Evolutionary conservation across 352 stramenopile genomes (phyloP).

Genomic region (Blastocystis sp.): DNA sequence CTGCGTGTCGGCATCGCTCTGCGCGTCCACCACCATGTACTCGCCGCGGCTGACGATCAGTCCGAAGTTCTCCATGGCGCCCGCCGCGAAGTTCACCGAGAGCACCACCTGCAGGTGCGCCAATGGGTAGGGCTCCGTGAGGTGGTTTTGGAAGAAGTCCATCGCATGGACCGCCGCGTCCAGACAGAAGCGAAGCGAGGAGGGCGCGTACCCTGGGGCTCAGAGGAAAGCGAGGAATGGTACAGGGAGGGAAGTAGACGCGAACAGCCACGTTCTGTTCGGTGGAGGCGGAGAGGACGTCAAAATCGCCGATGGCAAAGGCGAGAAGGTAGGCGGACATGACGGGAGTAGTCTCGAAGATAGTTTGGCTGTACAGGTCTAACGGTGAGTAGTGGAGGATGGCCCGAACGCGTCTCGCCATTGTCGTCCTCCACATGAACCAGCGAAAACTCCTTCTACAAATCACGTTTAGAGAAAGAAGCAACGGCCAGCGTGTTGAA

Average conservation of each 20-base stretch:
- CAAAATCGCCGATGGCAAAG: constrained; percentile 21
- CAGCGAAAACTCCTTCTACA: not conserved
- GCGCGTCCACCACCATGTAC: constrained; percentile 10
- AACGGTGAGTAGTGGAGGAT: not conserved
- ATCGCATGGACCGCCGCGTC: not conserved
- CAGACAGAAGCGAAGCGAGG: not conserved
- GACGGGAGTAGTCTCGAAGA: constrained; percentile 8
- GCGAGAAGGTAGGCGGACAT: constrained; percentile 59
- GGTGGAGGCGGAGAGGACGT: not conserved
- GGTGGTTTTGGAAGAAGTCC: constrained; percentile 16
- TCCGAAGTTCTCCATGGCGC: constrained; percentile 61
- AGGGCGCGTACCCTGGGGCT: constrained; percentile 22
- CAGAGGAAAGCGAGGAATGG: not conserved
- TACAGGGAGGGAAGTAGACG: constrained; percentile 36
- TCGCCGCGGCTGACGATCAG: constrained; percentile 34
- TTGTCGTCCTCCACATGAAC: not conserved
- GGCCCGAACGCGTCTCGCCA: not conserved
- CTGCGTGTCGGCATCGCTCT: not conserved
- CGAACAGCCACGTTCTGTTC: not conserved
- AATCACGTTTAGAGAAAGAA: not conserved
- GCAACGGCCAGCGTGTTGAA: constrained; percentile 3
- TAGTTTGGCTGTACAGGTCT: not conserved
- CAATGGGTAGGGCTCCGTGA: constrained; percentile 14
- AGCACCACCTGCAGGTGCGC: constrained; percentile 47
- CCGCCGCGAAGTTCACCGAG: constrained; percentile 35